Base-by-base conservation (phyloP, 1,139 yeast species). In the Meyerozyma elateridarum region DNA sequence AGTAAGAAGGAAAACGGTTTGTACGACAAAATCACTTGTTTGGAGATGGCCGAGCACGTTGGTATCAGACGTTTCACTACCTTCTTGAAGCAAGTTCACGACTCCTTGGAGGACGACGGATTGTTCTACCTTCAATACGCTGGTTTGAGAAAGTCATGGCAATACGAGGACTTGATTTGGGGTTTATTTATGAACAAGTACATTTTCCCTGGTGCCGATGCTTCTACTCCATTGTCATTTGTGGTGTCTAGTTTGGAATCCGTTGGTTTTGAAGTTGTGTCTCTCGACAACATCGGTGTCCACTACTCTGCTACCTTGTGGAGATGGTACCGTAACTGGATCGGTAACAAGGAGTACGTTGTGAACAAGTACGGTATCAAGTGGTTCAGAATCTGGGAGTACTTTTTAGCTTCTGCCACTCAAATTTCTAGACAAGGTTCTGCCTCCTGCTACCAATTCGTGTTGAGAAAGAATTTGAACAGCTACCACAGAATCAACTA, bases 201-300 rank as follows among this genome's bases (percentile, higher is more conserved):
- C 65, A 80, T 87, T 55, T 87, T 87, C 87, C 96, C 96, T 29
- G 96, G 96, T 64, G 96, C 96, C 34, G 96, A 87, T 64, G 96
- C 96, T 31, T 85, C 95, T 6, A 88, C 96, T 36, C 96, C 96
- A 31, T 74, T 88, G 50, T 85, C 87, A 37, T 88, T 84, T 56
- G 91, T 85, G 44, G 70, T 81, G 40, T 75, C 81, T 42, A 69
- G 76, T 46, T 75, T 88, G 55, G 96, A 87, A 66, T 78, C 77
- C 25, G 77, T 82, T 42, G 95, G 95, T 3, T 87, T 87, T 56
- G 96, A 87, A 66, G 76, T 85, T 48, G 89, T 80, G 35, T 71
- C 85, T 31, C 65, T 84, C 40, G 96, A 88, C 61, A 87, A 83
- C 61, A 82, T 87, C 49, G 96, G 96, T 59, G 95, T 87, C 36